These are phyloP conservation scores for Digitaria exilis DNA, from an alignment of 202 grass and related monocot species.

Conservation along the genomic window DNA sequence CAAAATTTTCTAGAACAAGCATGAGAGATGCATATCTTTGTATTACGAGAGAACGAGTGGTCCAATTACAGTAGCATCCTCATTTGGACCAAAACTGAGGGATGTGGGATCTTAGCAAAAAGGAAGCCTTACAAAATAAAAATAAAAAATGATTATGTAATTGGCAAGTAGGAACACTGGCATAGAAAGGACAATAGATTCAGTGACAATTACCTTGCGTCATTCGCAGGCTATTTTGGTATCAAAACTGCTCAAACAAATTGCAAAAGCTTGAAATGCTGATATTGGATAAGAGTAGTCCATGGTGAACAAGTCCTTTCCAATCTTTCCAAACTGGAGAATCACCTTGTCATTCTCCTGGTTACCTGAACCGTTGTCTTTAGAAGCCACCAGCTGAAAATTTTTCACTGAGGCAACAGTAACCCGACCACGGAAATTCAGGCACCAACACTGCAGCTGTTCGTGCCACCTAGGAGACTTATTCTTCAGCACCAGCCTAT, in stretches of 20 bases:
- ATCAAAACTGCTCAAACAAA: slow-evolving; percentile 97
- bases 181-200: background rate
- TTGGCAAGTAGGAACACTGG: background rate
- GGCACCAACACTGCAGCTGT: slow-evolving; percentile 97
- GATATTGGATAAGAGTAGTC: slow-evolving; percentile 91
- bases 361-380: slow-evolving; percentile 40
- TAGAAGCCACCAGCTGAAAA: slow-evolving; percentile 92
- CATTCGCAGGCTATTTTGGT: slow-evolving; percentile 99
- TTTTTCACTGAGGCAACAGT: slow-evolving; percentile 99
- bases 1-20: too few species aligned
- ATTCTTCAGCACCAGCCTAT: slow-evolving; percentile 78
- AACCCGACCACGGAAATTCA: slow-evolving; percentile 93
- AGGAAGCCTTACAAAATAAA: too few species aligned
- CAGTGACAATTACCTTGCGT: slow-evolving; percentile 35
- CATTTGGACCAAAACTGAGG: too few species aligned
- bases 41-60: too few species aligned
- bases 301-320: slow-evolving; percentile 99
- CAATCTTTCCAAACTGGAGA: slow-evolving; percentile 95
- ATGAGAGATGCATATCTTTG: too few species aligned
- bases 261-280: slow-evolving; percentile 90
- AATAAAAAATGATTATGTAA: too few species aligned
- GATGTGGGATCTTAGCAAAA: too few species aligned
- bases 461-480: slow-evolving; percentile 98
- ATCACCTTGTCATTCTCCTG: slow-evolving; percentile 82
- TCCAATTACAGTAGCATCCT: too few species aligned